A percentile compares a stretch with the other conserved stretches of the same genome.
phyloP scores from a whole-genome alignment of 768 basidiomycete species.

The Gymnopilus junonius region DNA sequence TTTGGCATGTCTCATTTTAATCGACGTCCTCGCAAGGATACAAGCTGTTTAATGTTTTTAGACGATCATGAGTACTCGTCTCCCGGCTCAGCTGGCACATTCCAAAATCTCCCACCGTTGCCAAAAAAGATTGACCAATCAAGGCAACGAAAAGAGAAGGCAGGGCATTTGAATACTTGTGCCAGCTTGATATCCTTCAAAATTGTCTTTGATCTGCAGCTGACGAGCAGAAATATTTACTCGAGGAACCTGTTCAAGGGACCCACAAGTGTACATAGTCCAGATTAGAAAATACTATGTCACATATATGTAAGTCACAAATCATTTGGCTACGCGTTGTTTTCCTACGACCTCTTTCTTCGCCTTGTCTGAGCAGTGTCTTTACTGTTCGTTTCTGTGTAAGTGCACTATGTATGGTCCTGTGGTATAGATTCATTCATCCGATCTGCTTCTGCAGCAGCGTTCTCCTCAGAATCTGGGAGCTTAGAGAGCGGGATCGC shows the following conservation, averaged over 20 bases:
- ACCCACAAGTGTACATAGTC: not conserved
- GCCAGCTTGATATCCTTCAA: not conserved
- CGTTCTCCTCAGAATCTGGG: not conserved
- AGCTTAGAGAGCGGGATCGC: not conserved
- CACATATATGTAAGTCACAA: not conserved
- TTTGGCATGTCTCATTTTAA: not conserved
- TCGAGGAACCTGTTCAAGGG: not conserved
- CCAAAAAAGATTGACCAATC: not conserved
- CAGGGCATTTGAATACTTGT: not conserved
- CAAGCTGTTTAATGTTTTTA: not conserved
- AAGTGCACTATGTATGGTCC: no score
- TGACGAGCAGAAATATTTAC: not conserved
- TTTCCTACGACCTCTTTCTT: not conserved
- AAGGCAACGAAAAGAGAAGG: not conserved
- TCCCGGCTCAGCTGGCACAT: not conserved
- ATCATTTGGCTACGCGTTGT: not conserved
- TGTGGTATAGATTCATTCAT: no score
- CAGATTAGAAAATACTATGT: not conserved
- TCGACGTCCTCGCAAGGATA: not conserved
- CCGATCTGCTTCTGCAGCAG: not conserved
- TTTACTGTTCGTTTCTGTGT: not conserved
- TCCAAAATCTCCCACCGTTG: not conserved
- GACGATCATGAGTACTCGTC: not conserved
- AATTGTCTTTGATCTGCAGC: not conserved
- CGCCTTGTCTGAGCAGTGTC: not conserved